Percentiles rank a stretch among this genome's conserved stretches.
These are phyloP conservation scores for Pythium monospermum DNA, from an alignment of 352 stramenopile genomes.

Conservation along the genomic window DNA sequence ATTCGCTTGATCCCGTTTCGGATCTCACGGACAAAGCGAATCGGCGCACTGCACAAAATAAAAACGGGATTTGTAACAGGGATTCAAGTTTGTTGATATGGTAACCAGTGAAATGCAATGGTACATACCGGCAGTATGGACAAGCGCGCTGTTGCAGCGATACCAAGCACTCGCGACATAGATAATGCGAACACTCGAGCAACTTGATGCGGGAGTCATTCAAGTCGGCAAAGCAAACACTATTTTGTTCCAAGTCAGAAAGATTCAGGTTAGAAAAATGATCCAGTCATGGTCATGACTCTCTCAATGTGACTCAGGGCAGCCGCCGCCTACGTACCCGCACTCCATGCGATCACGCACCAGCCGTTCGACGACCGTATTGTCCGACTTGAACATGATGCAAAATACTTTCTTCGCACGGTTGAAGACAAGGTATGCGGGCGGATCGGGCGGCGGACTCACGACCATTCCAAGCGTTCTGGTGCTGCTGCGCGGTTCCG, in stretches of 20 bases:
- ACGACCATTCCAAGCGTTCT: background rate
- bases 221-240: constrained; percentile 17
- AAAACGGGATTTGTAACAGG: background rate
- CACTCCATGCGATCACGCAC: constrained; percentile 21
- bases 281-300: no score
- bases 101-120: no score
- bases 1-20: constrained; percentile 4
- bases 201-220: constrained; percentile 5
- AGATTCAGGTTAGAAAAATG: background rate
- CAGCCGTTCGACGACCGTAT: constrained; percentile 11
- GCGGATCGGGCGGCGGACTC: background rate
- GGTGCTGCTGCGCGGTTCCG: no score
- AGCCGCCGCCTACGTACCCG: constrained; percentile 12
- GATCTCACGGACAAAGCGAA: constrained; percentile 10
- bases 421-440: constrained; percentile 9
- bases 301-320: background rate
- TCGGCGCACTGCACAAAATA: constrained; percentile 2
- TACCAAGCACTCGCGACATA: constrained; percentile 9
- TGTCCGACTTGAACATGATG: constrained; percentile 10
- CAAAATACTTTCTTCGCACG: constrained; percentile 1
- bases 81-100: no score
- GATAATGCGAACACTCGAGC: constrained; percentile 16
- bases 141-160: constrained; percentile 1
- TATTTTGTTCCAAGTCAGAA: background rate
- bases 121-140: constrained; percentile 21